Percentiles rank a stretch among this genome's conserved stretches.
phyloP scores from a whole-genome alignment of 306 rosid species.

The Quercus cerris region DNA sequence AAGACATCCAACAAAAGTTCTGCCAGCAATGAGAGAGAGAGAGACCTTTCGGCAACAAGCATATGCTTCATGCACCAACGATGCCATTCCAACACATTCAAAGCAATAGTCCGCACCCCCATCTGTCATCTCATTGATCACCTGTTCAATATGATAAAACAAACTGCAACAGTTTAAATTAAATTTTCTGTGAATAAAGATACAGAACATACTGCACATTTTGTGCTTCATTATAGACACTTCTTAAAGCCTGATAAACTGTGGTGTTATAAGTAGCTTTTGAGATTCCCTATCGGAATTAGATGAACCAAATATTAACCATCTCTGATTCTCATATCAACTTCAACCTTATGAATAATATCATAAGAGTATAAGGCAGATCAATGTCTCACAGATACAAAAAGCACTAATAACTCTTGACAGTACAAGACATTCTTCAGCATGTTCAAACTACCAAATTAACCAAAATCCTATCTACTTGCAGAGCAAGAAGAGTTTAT shows the following conservation, averaged over 20 bases:
- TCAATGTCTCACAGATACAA: background rate
- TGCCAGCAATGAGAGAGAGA: background rate
- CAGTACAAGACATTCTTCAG: background rate
- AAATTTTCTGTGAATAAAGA: too few species aligned
- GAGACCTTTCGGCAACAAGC: constrained; percentile 74
- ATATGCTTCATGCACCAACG: constrained; percentile 76
- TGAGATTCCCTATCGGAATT: background rate
- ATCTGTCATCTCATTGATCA: constrained; percentile 54
- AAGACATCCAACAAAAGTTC: background rate
- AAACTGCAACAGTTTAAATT: too few species aligned
- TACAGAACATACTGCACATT: background rate
- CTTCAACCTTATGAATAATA: background rate
- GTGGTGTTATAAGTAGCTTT: too few species aligned
- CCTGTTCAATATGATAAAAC: constrained; percentile 30
- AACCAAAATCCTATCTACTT: background rate
- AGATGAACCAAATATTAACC: background rate
- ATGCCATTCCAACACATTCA: constrained; percentile 76
- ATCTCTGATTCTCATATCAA: background rate
- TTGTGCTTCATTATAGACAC: background rate
- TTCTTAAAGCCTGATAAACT: too few species aligned
- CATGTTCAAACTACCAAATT: background rate
- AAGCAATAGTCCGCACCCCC: constrained; percentile 89
- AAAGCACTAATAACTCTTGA: background rate
- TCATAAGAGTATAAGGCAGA: background rate
- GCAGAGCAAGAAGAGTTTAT: background rate